Evolutionary conservation across 441 rosid genomes (phyloP).

Genomic region (Erodium texanum): DNA sequence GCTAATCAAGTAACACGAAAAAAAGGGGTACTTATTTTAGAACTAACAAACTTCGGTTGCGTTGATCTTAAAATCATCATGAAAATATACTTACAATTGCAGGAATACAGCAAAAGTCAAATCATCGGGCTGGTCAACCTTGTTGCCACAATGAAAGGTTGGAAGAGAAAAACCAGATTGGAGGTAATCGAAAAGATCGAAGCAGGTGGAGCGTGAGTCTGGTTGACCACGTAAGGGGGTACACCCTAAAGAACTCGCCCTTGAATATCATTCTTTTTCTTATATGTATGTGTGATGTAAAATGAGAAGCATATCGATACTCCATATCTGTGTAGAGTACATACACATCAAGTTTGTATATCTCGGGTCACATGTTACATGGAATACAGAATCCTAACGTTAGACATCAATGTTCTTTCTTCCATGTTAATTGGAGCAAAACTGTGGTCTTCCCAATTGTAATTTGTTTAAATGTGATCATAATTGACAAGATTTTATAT

Average conservation of each 20-base stretch:
- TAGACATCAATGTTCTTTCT: not conserved
- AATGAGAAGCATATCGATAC: slow-evolving; percentile 22
- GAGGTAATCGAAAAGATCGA: slow-evolving; percentile 84
- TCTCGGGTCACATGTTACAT: slow-evolving; percentile 9
- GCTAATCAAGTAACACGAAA: too few relatives aligned
- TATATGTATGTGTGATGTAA: slow-evolving; percentile 21
- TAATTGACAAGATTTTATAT: not conserved
- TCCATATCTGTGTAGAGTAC: slow-evolving; percentile 19
- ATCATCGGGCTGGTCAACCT: slow-evolving; percentile 73
- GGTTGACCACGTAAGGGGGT: slow-evolving; percentile 18
- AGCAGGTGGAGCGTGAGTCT: slow-evolving; percentile 16
- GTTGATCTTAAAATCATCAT: not conserved
- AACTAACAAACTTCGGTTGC: not conserved
- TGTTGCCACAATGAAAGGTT: slow-evolving; percentile 85
- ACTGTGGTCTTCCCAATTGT: not conserved
- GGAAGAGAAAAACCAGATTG: slow-evolving; percentile 88
- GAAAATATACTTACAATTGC: slow-evolving; percentile 11
- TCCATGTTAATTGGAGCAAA: not conserved
- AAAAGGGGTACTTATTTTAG: not conserved
- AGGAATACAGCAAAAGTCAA: slow-evolving; percentile 79
- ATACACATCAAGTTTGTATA: slow-evolving; percentile 31
- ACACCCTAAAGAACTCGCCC: slow-evolving; percentile 1
- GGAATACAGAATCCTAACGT: not conserved
- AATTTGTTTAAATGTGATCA: not conserved
- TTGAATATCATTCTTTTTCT: slow-evolving; percentile 4